Percentiles rank a stretch among this genome's conserved stretches.
Evolutionary conservation across 306 rosid genomes (phyloP).

Genomic region (Pterocarpus macrocarpus): DNA sequence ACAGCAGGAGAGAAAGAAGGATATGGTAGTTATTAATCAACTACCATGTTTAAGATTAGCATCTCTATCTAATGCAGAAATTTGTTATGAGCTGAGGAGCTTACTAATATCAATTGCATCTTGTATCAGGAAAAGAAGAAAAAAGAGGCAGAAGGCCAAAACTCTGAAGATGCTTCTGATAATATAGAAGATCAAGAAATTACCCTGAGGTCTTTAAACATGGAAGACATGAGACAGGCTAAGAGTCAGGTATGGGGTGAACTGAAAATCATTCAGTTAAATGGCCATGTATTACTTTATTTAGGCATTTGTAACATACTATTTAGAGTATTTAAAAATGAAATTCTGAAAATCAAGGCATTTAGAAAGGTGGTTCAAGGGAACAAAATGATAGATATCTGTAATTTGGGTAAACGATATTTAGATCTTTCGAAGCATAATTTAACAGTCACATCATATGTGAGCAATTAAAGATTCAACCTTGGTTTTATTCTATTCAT

Average conservation of each 20-base stretch:
- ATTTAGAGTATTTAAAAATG: not conserved
- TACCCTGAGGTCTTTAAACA: conserved; percentile 72
- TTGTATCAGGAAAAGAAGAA: conserved; percentile 74
- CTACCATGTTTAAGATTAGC: not conserved
- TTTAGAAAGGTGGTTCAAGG: too few relatives aligned
- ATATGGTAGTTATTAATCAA: conserved; percentile 61
- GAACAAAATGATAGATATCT: too few relatives aligned
- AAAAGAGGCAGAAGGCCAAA: conserved; percentile 61
- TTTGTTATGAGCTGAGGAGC: not conserved
- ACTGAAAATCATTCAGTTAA: not conserved
- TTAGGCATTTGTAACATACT: not conserved
- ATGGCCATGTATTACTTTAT: too few relatives aligned
- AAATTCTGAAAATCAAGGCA: too few relatives aligned
- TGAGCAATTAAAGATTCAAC: too few relatives aligned
- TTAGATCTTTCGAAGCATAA: too few relatives aligned
- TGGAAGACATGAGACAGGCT: conserved; percentile 97
- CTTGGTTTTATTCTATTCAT: too few relatives aligned
- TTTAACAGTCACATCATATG: too few relatives aligned
- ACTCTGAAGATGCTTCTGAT: conserved; percentile 60
- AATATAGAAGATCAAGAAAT: conserved; percentile 66
- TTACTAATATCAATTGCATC: conserved; percentile 26
- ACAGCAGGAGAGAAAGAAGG: conserved; percentile 82
- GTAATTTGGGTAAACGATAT: too few relatives aligned
- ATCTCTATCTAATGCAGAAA: not conserved
- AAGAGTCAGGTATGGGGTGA: conserved; percentile 73